Base-by-base conservation (phyloP, 139 green algal species). In the Gonium pectorale region DNA sequence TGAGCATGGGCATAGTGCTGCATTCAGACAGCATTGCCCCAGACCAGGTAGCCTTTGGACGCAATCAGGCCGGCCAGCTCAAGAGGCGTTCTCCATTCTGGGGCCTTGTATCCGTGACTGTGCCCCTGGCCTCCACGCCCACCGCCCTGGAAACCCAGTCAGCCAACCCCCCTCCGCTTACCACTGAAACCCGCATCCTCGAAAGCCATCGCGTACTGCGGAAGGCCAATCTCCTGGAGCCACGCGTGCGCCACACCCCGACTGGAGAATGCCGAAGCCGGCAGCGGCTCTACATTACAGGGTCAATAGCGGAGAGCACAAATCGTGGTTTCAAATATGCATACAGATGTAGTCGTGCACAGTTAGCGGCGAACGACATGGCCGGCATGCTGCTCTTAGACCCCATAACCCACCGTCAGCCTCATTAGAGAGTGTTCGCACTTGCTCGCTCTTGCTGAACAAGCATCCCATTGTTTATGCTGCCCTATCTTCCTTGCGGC, bases 121-220 rank as follows among this genome's bases (percentile, higher is more conserved):
- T n/a, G n/a, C n/a, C n/a, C n/a, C n/a, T n/a, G n/a, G n/a, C 46
- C 46, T 15, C 46, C 46, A 54, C 46, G 13, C 46, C 46, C 46
- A 54, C 46, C 46, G 13, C n/a, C n/a, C n/a, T n/a, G n/a, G n/a
- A n/a, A n/a, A n/a, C n/a, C n/a, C n/a, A n/a, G n/a, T n/a, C n/a
- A n/a, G n/a, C n/a, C n/a, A n/a, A n/a, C n/a, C n/a, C n/a, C n/a
- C n/a, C n/a, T n/a, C n/a, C n/a, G n/a, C 56, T 69, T 31, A 82
- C 75, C 60, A n/a, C 75, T 83, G 75, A 83, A 83, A n/a, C 75
- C 75, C 1, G 75, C 75, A 9, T 83, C 41, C 17, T 72, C 75
- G 29, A 83, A 72, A 8, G 75, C 59, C n/a, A 2, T 2, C 21
- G 59, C 41, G 22, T 83, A 83, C 75, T 83, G 75, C 27, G 75